Conservation (phyloP, 108 stramenopile genomes). For the Cylindrotheca fusiformis region DNA sequence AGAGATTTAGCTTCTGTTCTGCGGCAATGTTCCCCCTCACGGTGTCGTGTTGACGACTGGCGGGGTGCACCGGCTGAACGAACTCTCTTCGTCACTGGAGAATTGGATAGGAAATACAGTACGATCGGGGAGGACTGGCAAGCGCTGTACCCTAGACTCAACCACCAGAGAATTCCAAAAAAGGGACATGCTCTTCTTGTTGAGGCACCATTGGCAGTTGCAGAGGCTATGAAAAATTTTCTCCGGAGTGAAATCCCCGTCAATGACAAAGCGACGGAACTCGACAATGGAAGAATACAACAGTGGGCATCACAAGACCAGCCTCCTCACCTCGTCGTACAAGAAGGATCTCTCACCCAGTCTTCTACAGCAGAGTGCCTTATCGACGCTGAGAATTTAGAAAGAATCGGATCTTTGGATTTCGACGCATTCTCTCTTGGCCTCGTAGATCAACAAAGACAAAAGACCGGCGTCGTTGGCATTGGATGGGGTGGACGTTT, state of each 20-base stretch:
- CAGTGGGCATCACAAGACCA: neutral
- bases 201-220: slow-evolving; percentile 51
- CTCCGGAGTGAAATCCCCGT: slow-evolving; percentile 3
- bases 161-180: slow-evolving; percentile 36
- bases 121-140: slow-evolving; percentile 46
- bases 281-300: neutral
- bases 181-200: slow-evolving; percentile 74
- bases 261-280: slow-evolving; percentile 1
- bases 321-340: neutral
- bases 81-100: slow-evolving; percentile 65
- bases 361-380: neutral
- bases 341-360: neutral
- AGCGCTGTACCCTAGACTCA: slow-evolving; percentile 12
- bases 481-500: slow-evolving; percentile 76
- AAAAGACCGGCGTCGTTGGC: slow-evolving; percentile 46
- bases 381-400: neutral
- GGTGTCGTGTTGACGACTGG: slow-evolving; percentile 47
- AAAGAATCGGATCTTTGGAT: slow-evolving; percentile 32
- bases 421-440: slow-evolving; percentile 64
- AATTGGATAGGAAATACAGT: slow-evolving; percentile 69
- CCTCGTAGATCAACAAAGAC: slow-evolving; percentile 22
- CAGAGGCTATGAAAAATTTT: slow-evolving; percentile 36
- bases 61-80: slow-evolving; percentile 32
- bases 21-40: slow-evolving; percentile 51
- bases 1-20: slow-evolving; percentile 62